phyloP scores from a whole-genome alignment of 176 grass and related monocot genomes.

The Chloris gayana region DNA sequence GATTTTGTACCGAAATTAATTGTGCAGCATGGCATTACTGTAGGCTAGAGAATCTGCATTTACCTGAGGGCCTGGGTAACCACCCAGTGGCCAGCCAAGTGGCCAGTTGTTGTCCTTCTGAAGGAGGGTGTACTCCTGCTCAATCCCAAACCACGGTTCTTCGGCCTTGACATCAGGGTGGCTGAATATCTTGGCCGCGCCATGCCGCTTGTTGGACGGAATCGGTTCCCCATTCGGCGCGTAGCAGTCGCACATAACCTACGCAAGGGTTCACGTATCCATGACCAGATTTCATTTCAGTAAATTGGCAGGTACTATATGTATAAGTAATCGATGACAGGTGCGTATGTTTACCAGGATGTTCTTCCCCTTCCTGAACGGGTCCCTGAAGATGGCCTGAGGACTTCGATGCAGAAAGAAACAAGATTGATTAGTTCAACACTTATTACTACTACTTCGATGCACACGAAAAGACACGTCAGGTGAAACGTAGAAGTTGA shows the following conservation, averaged over 20 bases:
- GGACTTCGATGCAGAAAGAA: conserved; percentile 45
- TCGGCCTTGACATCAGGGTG: conserved; percentile 78
- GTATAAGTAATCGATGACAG: neutral
- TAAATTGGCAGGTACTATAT: neutral
- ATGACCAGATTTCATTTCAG: neutral
- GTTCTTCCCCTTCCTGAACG: conserved; percentile 92
- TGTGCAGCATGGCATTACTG: neutral
- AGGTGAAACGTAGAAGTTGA: conserved; percentile 2
- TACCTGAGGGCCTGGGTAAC: conserved; percentile 93
- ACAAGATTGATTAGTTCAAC: neutral
- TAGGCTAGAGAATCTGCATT: neutral
- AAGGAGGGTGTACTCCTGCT: conserved; percentile 97
- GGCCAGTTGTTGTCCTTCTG: conserved; percentile 94
- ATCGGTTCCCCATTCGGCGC: conserved; percentile 77
- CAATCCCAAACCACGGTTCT: conserved; percentile 91
- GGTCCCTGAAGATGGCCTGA: conserved; percentile 88
- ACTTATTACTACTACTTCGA: neutral
- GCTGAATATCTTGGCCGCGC: conserved; percentile 75
- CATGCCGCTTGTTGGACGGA: conserved; percentile 69
- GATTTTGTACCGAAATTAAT: neutral
- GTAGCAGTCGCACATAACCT: conserved; percentile 97
- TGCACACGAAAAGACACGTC: conserved; percentile 1
- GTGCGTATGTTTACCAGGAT: conserved; percentile 63
- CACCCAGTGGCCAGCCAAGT: conserved; percentile 87
- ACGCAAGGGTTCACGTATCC: neutral